Evolutionary conservation across 2,329 filamentous ascomycete species (phyloP), one percentile per base, ranked within the genome.

Genomic region (Lasiodiplodia hormozganensis): DNA sequence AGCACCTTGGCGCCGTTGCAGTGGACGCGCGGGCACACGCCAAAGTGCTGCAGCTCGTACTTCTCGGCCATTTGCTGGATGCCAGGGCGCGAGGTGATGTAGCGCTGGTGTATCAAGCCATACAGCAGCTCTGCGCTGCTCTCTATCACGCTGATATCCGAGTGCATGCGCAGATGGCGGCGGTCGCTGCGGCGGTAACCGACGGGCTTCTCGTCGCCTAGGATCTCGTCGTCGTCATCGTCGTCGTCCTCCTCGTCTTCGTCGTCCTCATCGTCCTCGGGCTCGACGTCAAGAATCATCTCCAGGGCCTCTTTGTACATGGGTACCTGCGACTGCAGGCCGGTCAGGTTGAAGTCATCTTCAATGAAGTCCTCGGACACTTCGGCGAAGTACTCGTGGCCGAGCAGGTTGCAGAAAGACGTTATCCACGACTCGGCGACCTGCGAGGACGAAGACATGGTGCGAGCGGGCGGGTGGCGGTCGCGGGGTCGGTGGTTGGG

Each of bases 21-120:
- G 81, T 95, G 90, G 69, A 95, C 96, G 69, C 96, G 89, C n/a
- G 96, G 96, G 79, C 96, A 99, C 73, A 91, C 90, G 65, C 96
- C 96, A 77, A 99, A 99, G 83, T 99, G 95, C 70, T 94, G 92
- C 60, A 97, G 87, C 81, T 98, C 95, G 84, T 98, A 99, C 81
- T 99, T 99, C 81, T 99, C 96, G 71, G 94, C 93, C 96, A 99
- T 99, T 79, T 97, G 94, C 82, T 98, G 95, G 75, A 99, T 98
- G 65, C 96, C 96, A 2, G 93, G 93, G 69, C 96, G 88, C 28
- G 94, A 97, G 76, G 94, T 98, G 82, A 99, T 98, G 82, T 97
- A 99, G 68, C 96, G 92, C 81, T 98, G 96, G 82, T 99, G 96
- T 80, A 99, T 99, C 69, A 99, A 88, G 51, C 96, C 96, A 82